Conservation (phyloP, 805 yeast species). For the Phaffomyces antillensis region DNA sequence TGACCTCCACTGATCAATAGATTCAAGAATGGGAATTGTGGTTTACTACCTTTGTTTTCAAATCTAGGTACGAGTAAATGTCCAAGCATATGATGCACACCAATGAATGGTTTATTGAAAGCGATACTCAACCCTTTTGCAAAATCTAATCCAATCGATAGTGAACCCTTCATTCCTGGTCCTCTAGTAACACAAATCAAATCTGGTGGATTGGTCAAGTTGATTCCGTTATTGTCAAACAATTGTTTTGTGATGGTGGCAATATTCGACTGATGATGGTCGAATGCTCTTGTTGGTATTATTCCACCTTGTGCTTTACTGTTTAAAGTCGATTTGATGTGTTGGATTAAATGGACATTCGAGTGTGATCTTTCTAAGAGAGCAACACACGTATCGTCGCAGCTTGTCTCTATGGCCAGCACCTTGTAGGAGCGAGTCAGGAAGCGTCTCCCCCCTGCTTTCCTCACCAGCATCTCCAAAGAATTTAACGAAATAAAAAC, state of each 20-base stretch:
- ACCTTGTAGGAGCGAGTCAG: conserved; percentile 41
- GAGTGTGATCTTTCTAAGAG: conserved; percentile 45
- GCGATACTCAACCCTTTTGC: conserved; percentile 83
- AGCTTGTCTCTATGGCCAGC: conserved; percentile 84
- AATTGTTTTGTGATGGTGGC: conserved; percentile 44
- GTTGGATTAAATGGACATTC: conserved; percentile 38
- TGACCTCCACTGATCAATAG: conserved; percentile 91
- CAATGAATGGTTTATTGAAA: conserved; percentile 70
- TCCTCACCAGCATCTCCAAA: not conserved
- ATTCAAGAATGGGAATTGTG: conserved; percentile 64
- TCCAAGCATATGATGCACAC: conserved; percentile 96
- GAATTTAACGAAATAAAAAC: not conserved
- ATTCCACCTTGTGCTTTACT: conserved; percentile 74
- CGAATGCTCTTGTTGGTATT: conserved; percentile 76
- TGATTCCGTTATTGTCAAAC: conserved; percentile 22
- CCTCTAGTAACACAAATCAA: conserved; percentile 88
- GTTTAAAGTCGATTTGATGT: conserved; percentile 58
- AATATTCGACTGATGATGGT: conserved; percentile 61
- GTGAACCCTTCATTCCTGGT: conserved; percentile 92
- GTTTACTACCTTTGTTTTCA: conserved; percentile 33
- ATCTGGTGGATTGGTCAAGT: conserved; percentile 41
- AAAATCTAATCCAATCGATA: conserved; percentile 73
- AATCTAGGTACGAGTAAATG: conserved; percentile 69
- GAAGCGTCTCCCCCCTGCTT: no score
- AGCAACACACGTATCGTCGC: conserved; percentile 93